These are phyloP conservation scores for Bjerkandera adusta DNA, from an alignment of 1,284 basidiomycete species.

Conservation along the genomic window DNA sequence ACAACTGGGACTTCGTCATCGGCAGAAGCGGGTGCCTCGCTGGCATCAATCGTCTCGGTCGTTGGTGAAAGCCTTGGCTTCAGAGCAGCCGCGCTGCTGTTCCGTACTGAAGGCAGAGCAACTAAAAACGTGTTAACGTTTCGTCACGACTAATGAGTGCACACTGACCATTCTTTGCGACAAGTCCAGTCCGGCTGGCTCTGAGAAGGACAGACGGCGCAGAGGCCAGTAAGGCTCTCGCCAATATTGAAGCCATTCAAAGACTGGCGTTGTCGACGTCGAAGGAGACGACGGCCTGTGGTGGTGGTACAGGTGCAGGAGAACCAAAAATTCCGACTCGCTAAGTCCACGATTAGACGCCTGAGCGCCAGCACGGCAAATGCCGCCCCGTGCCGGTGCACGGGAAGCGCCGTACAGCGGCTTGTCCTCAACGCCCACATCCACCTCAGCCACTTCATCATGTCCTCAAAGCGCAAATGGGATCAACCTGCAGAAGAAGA, in stretches of 20 bases:
- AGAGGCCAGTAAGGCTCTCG: slow-evolving; percentile 14
- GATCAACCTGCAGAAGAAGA: slow-evolving; percentile 51
- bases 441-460: slow-evolving; percentile 19
- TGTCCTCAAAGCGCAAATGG: slow-evolving; percentile 73
- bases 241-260: slow-evolving; percentile 14
- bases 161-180: slow-evolving; percentile 9
- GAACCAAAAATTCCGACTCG: slow-evolving; percentile 8
- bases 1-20: slow-evolving; percentile 1
- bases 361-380: slow-evolving; percentile 3
- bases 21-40: background rate
- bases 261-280: slow-evolving; percentile 4
- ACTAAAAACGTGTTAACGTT: slow-evolving; percentile 4
- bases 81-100: slow-evolving; percentile 4
- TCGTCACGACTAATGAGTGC: background rate
- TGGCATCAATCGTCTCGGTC: background rate
- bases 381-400: background rate
- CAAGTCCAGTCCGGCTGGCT: slow-evolving; percentile 18
- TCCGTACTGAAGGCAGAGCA: slow-evolving; percentile 1
- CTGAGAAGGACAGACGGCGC: slow-evolving; percentile 11
- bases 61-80: background rate
- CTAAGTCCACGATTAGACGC: slow-evolving; percentile 2
- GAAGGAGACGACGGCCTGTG: background rate
- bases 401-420: background rate
- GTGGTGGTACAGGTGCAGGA: background rate
- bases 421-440: background rate